Percentiles rank a stretch among this genome's conserved stretches.
These are phyloP conservation scores for Talaromyces borbonicus DNA, from an alignment of 495 filamentous ascomycete genomes.

Conservation along the genomic window DNA sequence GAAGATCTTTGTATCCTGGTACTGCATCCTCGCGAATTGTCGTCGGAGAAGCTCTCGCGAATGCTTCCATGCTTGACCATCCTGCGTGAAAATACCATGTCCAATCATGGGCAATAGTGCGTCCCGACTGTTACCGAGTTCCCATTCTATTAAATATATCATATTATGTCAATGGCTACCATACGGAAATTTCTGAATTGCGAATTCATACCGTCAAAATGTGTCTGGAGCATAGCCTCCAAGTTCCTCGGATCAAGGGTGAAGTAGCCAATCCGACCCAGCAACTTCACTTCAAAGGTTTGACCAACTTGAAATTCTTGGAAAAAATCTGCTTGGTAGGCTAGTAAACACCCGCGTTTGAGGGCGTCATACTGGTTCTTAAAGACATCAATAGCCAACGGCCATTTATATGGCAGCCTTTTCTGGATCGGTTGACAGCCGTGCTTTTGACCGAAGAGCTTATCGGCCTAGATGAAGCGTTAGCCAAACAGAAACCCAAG, in stretches of 20 bases:
- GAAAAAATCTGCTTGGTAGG: constrained; percentile 21
- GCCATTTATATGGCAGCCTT: constrained; percentile 21
- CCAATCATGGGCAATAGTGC: constrained; percentile 33
- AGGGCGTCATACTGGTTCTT: no score
- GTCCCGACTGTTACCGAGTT: constrained; percentile 17
- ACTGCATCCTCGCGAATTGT: constrained; percentile 26
- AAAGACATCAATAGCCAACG: constrained; percentile 27
- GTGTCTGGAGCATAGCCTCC: constrained; percentile 25
- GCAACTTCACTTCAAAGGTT: constrained; percentile 29
- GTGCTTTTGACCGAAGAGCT: no score
- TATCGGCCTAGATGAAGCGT: no score
- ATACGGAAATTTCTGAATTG: constrained; percentile 4
- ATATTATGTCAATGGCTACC: background rate
- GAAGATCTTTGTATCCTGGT: constrained; percentile 15
- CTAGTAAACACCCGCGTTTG: no score
- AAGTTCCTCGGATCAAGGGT: constrained; percentile 34
- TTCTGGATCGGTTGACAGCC: constrained; percentile 21
- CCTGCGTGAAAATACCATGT: constrained; percentile 47
- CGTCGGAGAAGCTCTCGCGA: constrained; percentile 39
- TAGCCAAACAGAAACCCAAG: no score
- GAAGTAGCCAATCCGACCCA: constrained; percentile 12
- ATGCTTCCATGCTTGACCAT: constrained; percentile 41
- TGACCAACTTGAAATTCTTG: constrained; percentile 40
- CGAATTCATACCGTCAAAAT: no score
- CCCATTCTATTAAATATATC: constrained; percentile 16